Conservation (phyloP, 2,329 filamentous ascomycete genomes). For the Claviceps pazoutovae region DNA sequence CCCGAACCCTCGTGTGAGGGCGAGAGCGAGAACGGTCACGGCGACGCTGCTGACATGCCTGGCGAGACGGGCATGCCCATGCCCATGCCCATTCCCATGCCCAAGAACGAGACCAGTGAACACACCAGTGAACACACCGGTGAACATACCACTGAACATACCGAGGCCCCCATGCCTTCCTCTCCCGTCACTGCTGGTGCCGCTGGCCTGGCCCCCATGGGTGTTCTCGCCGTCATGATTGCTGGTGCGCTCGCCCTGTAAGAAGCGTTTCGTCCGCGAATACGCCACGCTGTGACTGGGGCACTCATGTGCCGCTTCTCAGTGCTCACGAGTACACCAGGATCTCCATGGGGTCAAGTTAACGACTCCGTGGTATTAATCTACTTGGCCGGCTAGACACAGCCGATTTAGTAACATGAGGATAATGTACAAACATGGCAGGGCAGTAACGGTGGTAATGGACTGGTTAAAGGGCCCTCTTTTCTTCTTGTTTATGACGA, state of each 20-base stretch:
- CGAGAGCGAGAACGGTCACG: not conserved
- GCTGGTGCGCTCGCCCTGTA: constrained; percentile 24
- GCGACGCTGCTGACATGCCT: not conserved
- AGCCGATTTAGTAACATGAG: not conserved
- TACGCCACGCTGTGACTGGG: not conserved
- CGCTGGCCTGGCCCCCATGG: constrained; percentile 17
- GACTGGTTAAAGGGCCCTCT: constrained; percentile 4
- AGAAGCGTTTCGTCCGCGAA: constrained; percentile 4
- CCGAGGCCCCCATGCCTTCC: constrained; percentile 1
- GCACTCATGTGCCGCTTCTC: not conserved
- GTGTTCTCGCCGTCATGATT: constrained; percentile 19
- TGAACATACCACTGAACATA: no score
- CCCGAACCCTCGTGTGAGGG: not conserved
- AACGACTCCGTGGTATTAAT: no score
- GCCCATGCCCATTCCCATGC: not conserved
- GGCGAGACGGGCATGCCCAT: not conserved
- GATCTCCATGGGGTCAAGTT: no score
- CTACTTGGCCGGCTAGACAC: no score
- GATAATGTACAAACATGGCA: not conserved
- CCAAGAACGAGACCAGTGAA: constrained; percentile 8
- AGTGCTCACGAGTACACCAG: no score
- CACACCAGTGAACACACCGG: no score
- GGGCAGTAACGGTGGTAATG: not conserved
- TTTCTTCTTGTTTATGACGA: not conserved
- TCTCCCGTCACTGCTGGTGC: constrained; percentile 15